Evolutionary conservation across 1,139 yeast genomes (phyloP).

Genomic region (Eremothecium sinecaudum): DNA sequence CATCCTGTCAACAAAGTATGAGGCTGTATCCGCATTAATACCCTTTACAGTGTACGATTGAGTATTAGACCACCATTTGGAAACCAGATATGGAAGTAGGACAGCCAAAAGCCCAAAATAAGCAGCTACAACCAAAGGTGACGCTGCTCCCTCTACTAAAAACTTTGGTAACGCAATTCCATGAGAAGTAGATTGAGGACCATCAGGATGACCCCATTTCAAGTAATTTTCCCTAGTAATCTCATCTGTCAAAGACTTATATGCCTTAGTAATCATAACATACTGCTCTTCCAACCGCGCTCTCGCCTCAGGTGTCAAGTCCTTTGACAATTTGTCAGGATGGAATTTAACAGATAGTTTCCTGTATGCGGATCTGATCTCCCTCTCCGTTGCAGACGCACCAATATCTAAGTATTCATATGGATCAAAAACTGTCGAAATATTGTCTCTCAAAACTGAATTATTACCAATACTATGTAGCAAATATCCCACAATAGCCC

Average conservation of each 20-base stretch:
- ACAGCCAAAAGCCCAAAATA: slow-evolving; percentile 71
- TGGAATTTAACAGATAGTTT: slow-evolving; percentile 80
- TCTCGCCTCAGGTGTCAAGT: slow-evolving; percentile 48
- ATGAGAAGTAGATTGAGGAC: slow-evolving; percentile 88
- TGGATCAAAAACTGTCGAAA: slow-evolving; percentile 67
- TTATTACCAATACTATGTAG: slow-evolving; percentile 40
- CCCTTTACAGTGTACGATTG: slow-evolving; percentile 78
- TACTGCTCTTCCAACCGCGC: slow-evolving; percentile 61
- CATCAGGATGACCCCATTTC: slow-evolving; percentile 95
- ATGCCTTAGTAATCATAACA: slow-evolving; percentile 82
- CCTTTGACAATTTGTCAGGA: slow-evolving; percentile 81
- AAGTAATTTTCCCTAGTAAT: slow-evolving; percentile 70
- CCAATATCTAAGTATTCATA: slow-evolving; percentile 75
- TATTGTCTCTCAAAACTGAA: slow-evolving; percentile 35
- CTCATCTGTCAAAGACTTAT: slow-evolving; percentile 90
- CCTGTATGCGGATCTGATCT: slow-evolving; percentile 74
- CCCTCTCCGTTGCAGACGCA: slow-evolving; percentile 60
- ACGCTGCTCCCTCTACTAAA: slow-evolving; percentile 75
- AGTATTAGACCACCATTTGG: slow-evolving; percentile 82
- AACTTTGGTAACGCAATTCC: slow-evolving; percentile 95
- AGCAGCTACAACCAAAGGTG: slow-evolving; percentile 49
- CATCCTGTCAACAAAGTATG: slow-evolving; percentile 52
- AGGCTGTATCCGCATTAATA: slow-evolving; percentile 74
- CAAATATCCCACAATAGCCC: slow-evolving; percentile 51
- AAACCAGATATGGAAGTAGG: slow-evolving; percentile 70